Conservation (phyloP, 345 rosid genomes). For the Boechera retrofracta region DNA sequence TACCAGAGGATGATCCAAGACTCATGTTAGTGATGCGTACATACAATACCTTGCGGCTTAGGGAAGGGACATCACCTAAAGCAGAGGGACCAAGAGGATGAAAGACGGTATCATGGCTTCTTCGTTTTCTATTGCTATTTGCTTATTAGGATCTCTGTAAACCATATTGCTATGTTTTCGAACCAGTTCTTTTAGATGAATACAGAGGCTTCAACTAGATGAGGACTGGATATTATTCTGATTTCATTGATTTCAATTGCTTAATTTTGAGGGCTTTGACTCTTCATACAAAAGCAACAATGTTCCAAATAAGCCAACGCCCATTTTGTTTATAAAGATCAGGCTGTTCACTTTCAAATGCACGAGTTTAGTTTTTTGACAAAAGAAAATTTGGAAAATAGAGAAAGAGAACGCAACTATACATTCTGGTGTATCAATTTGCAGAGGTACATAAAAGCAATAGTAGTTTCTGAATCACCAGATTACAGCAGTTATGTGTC, state of each 20-base stretch:
- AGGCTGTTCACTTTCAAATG: conserved; percentile 39
- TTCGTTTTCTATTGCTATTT: conserved; percentile 18
- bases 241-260: conserved; percentile 16
- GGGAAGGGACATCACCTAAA: conserved; percentile 44
- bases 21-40: conserved; percentile 57
- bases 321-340: conserved; percentile 40
- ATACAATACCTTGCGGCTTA: conserved; percentile 50
- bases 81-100: background rate
- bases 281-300: conserved; percentile 6
- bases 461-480: conserved; percentile 42
- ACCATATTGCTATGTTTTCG: conserved; percentile 7
- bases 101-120: background rate
- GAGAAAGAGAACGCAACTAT: conserved; percentile 28
- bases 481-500: conserved; percentile 33
- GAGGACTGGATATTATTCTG: background rate
- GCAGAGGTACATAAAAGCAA: conserved; percentile 40
- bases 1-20: conserved; percentile 87
- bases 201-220: conserved; percentile 20
- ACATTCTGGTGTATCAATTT: conserved; percentile 45
- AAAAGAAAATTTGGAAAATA: conserved; percentile 5
- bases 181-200: conserved; percentile 30
- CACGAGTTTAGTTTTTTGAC: conserved; percentile 24
- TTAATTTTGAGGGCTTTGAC: conserved; percentile 18
- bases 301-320: conserved; percentile 28
- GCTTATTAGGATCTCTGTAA: conserved; percentile 31